These are phyloP conservation scores for Colletotrichum acutatum DNA, from an alignment of 2,329 filamentous ascomycete species.

Conservation along the genomic window DNA sequence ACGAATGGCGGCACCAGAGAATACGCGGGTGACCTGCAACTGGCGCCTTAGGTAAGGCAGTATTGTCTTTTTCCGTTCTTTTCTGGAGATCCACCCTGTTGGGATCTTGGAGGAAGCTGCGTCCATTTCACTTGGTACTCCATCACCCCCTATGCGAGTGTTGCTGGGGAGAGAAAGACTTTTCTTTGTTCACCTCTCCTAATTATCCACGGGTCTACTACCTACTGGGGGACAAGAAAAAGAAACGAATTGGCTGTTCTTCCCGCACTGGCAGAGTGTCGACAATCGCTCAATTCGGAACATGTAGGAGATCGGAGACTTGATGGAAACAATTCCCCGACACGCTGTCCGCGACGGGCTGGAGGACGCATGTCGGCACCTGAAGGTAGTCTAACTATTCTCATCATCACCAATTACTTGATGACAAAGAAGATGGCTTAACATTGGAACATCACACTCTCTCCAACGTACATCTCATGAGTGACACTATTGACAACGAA, in stretches of 20 bases:
- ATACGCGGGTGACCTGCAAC: not conserved
- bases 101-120: not conserved
- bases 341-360: not conserved
- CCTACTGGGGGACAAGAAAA: not conserved
- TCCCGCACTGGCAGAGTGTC: not conserved
- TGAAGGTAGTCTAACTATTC: too few relatives aligned
- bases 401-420: not conserved
- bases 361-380: not conserved
- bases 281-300: not conserved
- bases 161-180: conserved; percentile 6
- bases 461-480: not conserved
- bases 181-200: not conserved
- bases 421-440: not conserved
- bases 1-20: not conserved
- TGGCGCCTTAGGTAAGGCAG: not conserved
- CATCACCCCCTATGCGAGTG: not conserved
- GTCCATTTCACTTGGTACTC: not conserved
- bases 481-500: too few relatives aligned
- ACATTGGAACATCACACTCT: not conserved
- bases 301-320: not conserved
- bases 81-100: not conserved
- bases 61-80: not conserved
- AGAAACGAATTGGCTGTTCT: not conserved
- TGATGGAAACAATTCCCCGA: not conserved
- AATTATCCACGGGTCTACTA: not conserved